Evolutionary conservation across 2,329 filamentous ascomycete genomes (phyloP).

Genomic region (Rasamsonia emersonii): DNA sequence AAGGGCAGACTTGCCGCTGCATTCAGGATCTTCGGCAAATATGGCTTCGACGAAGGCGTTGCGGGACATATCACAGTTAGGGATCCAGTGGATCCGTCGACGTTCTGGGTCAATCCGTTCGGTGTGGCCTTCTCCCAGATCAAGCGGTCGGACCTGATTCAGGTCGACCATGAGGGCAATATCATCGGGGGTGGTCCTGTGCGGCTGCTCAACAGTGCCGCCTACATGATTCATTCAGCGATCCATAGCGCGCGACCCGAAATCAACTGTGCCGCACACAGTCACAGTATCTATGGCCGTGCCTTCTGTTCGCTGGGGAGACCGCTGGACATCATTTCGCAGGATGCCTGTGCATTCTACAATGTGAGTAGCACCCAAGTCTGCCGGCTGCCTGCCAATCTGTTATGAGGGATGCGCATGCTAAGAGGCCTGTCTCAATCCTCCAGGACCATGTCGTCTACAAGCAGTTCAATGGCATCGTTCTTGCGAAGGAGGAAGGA

Average conservation of each 20-base stretch:
- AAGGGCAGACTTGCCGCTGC: conserved; percentile 48
- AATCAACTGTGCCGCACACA: conserved; percentile 47
- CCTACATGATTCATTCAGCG: conserved; percentile 45
- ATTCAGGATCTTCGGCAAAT: conserved; percentile 51
- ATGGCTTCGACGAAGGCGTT: conserved; percentile 52
- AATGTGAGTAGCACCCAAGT: conserved; percentile 23
- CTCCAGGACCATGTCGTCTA: conserved; percentile 44
- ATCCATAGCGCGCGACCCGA: conserved; percentile 50
- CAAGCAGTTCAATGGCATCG: conserved; percentile 45
- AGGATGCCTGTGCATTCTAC: conserved; percentile 39
- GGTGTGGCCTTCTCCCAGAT: conserved; percentile 55
- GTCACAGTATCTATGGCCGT: conserved; percentile 46
- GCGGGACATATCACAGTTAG: conserved; percentile 56
- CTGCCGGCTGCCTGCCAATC: too few relatives aligned
- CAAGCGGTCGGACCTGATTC: conserved; percentile 58
- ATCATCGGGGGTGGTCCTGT: conserved; percentile 52
- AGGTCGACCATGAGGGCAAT: conserved; percentile 52
- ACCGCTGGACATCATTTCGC: conserved; percentile 37
- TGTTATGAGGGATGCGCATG: background rate
- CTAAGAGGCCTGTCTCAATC: background rate
- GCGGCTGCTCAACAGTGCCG: conserved; percentile 39
- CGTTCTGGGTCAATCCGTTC: conserved; percentile 62
- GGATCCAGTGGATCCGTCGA: conserved; percentile 50
- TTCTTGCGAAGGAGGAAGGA: conserved; percentile 46
- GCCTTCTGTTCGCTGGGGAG: conserved; percentile 34